Conservation (phyloP, 78 protist species). For the Cavenderia fasciculata region DNA sequence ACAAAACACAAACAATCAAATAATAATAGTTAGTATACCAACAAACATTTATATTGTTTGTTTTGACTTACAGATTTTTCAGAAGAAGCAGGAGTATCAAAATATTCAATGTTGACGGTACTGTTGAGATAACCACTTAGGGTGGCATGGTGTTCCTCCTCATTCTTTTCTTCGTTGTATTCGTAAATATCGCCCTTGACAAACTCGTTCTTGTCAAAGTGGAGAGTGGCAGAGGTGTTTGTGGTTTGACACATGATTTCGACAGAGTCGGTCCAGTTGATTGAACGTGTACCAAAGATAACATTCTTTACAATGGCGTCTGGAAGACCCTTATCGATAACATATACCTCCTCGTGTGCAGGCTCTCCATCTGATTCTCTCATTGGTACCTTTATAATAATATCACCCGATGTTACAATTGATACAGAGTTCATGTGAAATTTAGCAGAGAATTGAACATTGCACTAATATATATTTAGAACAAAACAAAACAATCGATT, state of each 20-base stretch:
- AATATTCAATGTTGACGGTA: constrained; percentile 55
- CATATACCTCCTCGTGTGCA: constrained; percentile 2
- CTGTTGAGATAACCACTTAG: constrained; percentile 35
- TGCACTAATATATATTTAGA: not conserved
- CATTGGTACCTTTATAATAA: constrained; percentile 25
- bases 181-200: constrained; percentile 57
- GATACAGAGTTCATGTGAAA: constrained; percentile 78
- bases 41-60: not conserved
- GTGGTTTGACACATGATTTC: constrained; percentile 72
- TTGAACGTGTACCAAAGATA: constrained; percentile 74
- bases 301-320: constrained; percentile 72
- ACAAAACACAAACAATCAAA: not conserved
- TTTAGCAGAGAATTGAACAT: constrained; percentile 71
- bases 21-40: not conserved
- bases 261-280: constrained; percentile 67
- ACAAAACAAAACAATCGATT: no score
- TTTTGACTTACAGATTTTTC: constrained; percentile 2
- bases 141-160: constrained; percentile 29
- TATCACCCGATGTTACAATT: constrained; percentile 59
- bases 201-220: constrained; percentile 61
- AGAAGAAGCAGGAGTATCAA: constrained; percentile 8
- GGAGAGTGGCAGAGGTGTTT: constrained; percentile 49
- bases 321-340: constrained; percentile 69
- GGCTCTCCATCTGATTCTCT: constrained; percentile 12
- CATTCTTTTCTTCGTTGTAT: constrained; percentile 22